These are phyloP conservation scores for Imleria badia DNA, from an alignment of 768 basidiomycete genomes.

Conservation along the genomic window DNA sequence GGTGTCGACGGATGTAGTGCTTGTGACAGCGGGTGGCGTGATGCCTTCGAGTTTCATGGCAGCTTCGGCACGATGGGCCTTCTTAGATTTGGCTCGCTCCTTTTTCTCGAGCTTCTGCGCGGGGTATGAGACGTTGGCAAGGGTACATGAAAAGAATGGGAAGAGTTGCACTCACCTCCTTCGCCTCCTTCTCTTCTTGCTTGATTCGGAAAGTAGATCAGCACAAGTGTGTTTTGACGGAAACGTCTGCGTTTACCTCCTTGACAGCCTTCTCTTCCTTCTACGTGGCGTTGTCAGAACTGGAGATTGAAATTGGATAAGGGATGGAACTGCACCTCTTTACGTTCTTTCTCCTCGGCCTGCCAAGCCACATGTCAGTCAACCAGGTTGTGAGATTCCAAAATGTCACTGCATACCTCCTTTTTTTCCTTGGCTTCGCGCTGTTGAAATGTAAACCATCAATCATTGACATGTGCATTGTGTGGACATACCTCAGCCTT, in stretches of 20 bases:
- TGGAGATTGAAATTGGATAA: neutral
- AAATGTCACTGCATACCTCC: constrained; percentile 41
- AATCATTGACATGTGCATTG: neutral
- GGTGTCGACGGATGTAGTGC: constrained; percentile 12
- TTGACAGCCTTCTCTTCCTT: constrained; percentile 56
- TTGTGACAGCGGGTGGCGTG: constrained; percentile 4
- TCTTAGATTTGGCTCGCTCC: constrained; percentile 57
- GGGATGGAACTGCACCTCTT: constrained; percentile 46
- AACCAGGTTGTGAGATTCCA: neutral
- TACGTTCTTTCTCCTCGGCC: constrained; percentile 62
- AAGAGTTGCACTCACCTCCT: constrained; percentile 37
- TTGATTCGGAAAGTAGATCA: constrained; percentile 26
- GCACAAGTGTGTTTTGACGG: constrained; percentile 8
- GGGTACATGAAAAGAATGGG: neutral
- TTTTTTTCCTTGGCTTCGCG: constrained; percentile 80
- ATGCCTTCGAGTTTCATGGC: constrained; percentile 28
- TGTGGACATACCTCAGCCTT: constrained; percentile 48
- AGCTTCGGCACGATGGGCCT: constrained; percentile 37
- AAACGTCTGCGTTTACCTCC: constrained; percentile 42
- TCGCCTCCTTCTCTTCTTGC: constrained; percentile 46
- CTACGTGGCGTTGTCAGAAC: constrained; percentile 18
- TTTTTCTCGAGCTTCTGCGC: constrained; percentile 54
- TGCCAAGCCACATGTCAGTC: constrained; percentile 17
- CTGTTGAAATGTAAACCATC: constrained; percentile 37
- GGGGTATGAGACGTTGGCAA: neutral